These are phyloP conservation scores for Solanum sitiens DNA, from an alignment of 257 asterid species.

Conservation along the genomic window DNA sequence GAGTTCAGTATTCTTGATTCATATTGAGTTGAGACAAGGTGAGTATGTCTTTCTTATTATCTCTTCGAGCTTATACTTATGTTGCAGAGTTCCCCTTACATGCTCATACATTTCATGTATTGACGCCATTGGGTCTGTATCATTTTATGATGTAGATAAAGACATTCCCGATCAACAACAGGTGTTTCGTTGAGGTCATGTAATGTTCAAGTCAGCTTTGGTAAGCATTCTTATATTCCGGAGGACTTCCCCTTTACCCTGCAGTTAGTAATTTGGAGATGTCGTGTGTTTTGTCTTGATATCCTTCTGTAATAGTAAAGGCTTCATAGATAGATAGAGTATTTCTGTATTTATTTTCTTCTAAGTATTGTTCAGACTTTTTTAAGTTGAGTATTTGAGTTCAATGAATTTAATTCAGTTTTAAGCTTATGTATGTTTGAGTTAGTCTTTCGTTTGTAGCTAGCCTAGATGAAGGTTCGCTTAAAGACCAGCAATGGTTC, in stretches of 20 bases:
- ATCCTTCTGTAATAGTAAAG: not conserved
- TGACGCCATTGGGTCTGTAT: not conserved
- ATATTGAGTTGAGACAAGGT: not conserved
- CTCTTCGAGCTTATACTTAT: not conserved
- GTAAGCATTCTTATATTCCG: not conserved
- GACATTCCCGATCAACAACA: not conserved
- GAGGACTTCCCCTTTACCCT: not conserved
- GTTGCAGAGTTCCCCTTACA: not conserved
- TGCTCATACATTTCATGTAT: not conserved
- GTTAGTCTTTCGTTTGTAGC: too few relatives aligned
- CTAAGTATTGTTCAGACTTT: not conserved
- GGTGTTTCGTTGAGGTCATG: not conserved
- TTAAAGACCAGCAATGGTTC: too few relatives aligned
- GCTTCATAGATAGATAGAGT: not conserved
- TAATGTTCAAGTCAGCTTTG: too few relatives aligned
- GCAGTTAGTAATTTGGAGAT: not conserved
- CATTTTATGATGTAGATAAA: not conserved
- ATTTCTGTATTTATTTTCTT: not conserved
- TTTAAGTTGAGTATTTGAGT: not conserved
- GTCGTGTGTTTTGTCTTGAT: not conserved
- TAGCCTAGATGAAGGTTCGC: too few relatives aligned
- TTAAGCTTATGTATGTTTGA: too few relatives aligned
- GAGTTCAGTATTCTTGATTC: too few relatives aligned
- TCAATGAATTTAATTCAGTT: not conserved
- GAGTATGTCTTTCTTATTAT: not conserved